Base-by-base conservation (phyloP, 2,329 filamentous ascomycete species). In the Esteya vermicola region DNA sequence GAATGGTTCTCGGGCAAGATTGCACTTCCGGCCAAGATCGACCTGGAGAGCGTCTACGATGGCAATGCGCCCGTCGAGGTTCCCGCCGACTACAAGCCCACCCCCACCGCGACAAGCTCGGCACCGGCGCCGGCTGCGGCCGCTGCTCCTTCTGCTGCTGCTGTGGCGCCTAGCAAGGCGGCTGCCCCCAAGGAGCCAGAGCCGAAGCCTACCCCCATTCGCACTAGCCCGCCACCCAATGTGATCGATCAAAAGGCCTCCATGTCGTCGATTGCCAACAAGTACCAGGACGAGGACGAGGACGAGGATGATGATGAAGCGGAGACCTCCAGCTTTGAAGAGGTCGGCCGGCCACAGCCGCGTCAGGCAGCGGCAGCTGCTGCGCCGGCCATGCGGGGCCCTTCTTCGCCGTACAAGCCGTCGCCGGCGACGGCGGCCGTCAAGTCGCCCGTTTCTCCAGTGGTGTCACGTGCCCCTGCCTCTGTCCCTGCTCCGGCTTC, bases 1-100 rank as follows among this genome's bases (percentile, higher is more conserved):
- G 88, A 96, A 50, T 98, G 88, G 88, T 70, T 94, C 39, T 69
- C 70, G 13, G 91, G 91, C 47, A 91, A 93, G 65, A 80, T 81
- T 14, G 85, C 68, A 8, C 61, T 93, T 32, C 88, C 91, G 8
- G 70, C 86, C 44, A 96, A 94, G 70, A 88, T 98, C 55, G 89
- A 91, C 49, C 75, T 98, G 51, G 88, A 93, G 60, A 88, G 83
- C 52, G 60, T 96, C 36, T 96, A 93, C 59, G 85, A 94, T 31
- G 88, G 88, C 40, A 74, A 74, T 46, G 81, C 78, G 6, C 78
- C 85, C 4, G 76, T 82, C 51, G 85, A 94, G 61, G 71, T 94
- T 16, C 56, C 81, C 6, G 64, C 77, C 7, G 76, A 83, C 50
- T 78, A 76, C 57, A 81, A 78, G 57, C 65, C 79, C 20, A 38